Conservation (phyloP, 371 early-diverging fungal species). For the Nematocida sp. region DNA sequence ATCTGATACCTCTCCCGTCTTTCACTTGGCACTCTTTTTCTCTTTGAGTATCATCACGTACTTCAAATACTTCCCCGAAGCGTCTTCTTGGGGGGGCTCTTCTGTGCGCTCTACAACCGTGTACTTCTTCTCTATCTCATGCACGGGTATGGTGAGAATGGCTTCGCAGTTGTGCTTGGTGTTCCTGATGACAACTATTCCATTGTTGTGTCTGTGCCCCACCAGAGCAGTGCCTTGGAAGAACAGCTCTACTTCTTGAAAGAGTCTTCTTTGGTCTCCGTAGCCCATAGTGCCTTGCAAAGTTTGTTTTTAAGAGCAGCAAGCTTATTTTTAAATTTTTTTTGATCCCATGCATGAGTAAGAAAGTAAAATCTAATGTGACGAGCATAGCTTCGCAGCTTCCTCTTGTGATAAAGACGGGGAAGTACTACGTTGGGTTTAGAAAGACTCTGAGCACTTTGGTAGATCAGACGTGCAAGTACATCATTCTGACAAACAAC, state of each 20-base stretch:
- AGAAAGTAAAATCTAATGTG: slow-evolving; percentile 41
- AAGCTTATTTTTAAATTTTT: slow-evolving; percentile 7
- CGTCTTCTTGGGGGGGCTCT: not conserved
- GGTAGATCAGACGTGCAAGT: slow-evolving; percentile 58
- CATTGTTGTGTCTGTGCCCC: slow-evolving; percentile 27
- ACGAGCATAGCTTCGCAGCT: slow-evolving; percentile 57
- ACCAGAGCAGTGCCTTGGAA: not conserved
- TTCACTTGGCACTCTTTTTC: not conserved
- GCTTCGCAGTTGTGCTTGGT: not conserved
- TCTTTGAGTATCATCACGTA: slow-evolving; percentile 19
- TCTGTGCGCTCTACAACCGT: slow-evolving; percentile 13
- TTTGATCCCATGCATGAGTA: slow-evolving; percentile 34
- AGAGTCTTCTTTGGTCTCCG: slow-evolving; percentile 10
- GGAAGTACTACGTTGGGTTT: slow-evolving; percentile 64
- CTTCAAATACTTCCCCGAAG: not conserved
- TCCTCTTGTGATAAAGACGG: slow-evolving; percentile 65
- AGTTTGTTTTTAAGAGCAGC: not conserved
- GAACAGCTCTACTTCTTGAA: not conserved
- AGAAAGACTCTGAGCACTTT: slow-evolving; percentile 58
- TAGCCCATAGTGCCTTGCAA: not conserved
- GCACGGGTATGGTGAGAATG: not conserved
- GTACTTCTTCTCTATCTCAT: slow-evolving; percentile 1
- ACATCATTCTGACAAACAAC: slow-evolving; percentile 61
- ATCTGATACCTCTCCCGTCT: not conserved
- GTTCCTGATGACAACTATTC: slow-evolving; percentile 1